A percentile compares a stretch with the other conserved stretches of the same genome.
These are phyloP conservation scores for Sporothrix euskadiensis DNA, from an alignment of 2,329 filamentous ascomycete genomes.

Conservation along the genomic window DNA sequence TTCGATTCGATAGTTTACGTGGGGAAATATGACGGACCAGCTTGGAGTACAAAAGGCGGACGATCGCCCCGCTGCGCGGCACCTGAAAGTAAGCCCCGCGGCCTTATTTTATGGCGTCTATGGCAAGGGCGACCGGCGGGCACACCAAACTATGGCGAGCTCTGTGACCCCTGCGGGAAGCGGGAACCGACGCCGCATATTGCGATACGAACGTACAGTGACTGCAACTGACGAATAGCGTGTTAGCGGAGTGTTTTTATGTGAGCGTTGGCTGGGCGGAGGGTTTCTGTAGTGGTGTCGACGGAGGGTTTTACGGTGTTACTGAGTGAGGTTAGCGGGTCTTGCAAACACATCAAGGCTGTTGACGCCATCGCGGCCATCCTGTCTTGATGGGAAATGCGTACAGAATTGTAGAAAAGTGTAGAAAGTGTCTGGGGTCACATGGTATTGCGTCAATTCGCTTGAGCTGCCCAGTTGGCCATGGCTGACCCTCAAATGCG, in stretches of 20 bases:
- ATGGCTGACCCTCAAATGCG: not conserved
- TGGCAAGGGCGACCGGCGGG: not conserved
- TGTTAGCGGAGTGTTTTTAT: conserved; percentile 9
- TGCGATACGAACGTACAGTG: no score
- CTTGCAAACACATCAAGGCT: not conserved
- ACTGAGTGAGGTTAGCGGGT: not conserved
- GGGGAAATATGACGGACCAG: not conserved
- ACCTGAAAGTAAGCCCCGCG: not conserved
- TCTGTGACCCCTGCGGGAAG: not conserved
- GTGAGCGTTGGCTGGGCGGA: not conserved
- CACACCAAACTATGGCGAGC: not conserved
- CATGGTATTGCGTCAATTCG: conserved; percentile 13
- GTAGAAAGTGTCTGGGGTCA: not conserved
- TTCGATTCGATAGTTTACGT: not conserved
- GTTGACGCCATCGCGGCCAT: conserved; percentile 14
- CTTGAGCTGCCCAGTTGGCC: not conserved
- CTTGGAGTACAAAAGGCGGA: not conserved
- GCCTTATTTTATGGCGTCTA: not conserved
- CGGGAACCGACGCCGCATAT: not conserved
- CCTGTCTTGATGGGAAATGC: not conserved
- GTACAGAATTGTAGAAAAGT: not conserved
- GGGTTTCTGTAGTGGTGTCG: not conserved
- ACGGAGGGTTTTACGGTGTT: not conserved
- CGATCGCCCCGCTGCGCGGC: not conserved
- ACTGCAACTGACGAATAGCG: not conserved